Conservation (phyloP, 208 protist species). For the Trypanosoma theileri region DNA sequence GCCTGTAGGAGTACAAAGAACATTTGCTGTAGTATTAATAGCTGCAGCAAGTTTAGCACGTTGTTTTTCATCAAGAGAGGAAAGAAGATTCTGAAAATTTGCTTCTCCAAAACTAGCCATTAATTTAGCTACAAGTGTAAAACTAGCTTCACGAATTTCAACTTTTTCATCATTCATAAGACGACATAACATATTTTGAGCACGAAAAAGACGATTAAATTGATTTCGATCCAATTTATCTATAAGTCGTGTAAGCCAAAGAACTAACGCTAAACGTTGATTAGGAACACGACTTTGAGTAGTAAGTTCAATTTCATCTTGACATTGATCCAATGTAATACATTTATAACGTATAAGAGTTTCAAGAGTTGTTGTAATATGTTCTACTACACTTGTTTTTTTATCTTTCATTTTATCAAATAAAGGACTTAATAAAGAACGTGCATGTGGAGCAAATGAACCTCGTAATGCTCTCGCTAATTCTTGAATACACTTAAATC, state of each 20-base stretch:
- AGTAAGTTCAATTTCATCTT: conserved; percentile 78
- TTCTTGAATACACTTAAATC: conserved; percentile 86
- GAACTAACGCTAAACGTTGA: conserved; percentile 64
- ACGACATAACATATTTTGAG: conserved; percentile 52
- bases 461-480: conserved; percentile 60
- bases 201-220: conserved; percentile 43
- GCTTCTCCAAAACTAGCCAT: conserved; percentile 55
- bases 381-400: conserved; percentile 80
- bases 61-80: conserved; percentile 76
- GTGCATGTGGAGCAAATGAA: conserved; percentile 53
- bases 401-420: conserved; percentile 93
- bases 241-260: conserved; percentile 65
- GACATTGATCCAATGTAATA: conserved; percentile 79
- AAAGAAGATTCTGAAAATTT: conserved; percentile 47
- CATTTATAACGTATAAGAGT: conserved; percentile 74
- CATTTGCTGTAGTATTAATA: conserved; percentile 13
- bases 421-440: conserved; percentile 47
- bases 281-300: conserved; percentile 78
- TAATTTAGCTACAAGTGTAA: conserved; percentile 58
- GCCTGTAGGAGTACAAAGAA: conserved; percentile 12
- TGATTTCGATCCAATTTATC: conserved; percentile 46
- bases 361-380: conserved; percentile 77
- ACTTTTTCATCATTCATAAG: conserved; percentile 86
- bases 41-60: conserved; percentile 37
- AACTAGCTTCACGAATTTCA: conserved; percentile 66